Base-by-base conservation (phyloP, 371 early-diverging fungal genomes). In the Rhizopus stolonifer region DNA sequence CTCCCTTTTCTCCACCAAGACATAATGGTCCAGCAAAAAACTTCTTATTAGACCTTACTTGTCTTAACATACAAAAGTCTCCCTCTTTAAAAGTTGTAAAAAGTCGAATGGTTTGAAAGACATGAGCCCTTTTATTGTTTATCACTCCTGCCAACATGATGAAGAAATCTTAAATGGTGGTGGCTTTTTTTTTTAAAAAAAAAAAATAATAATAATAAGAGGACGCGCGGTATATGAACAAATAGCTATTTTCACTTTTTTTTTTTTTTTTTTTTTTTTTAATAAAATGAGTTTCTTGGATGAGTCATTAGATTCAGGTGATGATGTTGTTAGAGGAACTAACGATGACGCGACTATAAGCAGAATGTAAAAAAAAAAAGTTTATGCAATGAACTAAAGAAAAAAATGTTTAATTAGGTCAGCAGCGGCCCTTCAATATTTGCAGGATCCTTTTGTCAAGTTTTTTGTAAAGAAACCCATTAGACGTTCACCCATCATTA, bases 301-400 rank as follows among this genome's bases (percentile, higher is more conserved):
- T 42, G 21, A 42, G 13, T 21, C 42, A 17, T 19, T 18, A 19
- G 22, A 42, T 42, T 42, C 21, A 4, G 9, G 21, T 10, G 86
- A 88, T 58, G 84, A 87, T 50, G 80, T 84, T 21, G 83, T 95
- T 11, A 82, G 86, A 45, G 85, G 79, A 15, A 95, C 95, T 18
- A 91, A 93, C 68, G 90, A 90, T 60, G 93, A 93, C 63, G 95
- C 94, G n/a, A 85, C 89, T 11, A 65, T 85, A 33, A 84, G 86
- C 53, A 77, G 90, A 64, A 70, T 85, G 89, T 85, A 84, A 76
- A 29, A 7, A 4, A 29, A 4, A 29, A 29, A 29, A 4, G n/a
- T n/a, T n/a, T n/a, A n/a, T n/a, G n/a, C n/a, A n/a, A n/a, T n/a
- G n/a, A n/a, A n/a, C n/a, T n/a, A n/a, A n/a, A n/a, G n/a, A n/a